A percentile compares a stretch with the other conserved stretches of the same genome.
Evolutionary conservation across 306 rosid species (phyloP).

Genomic region (Sindora glabra): DNA sequence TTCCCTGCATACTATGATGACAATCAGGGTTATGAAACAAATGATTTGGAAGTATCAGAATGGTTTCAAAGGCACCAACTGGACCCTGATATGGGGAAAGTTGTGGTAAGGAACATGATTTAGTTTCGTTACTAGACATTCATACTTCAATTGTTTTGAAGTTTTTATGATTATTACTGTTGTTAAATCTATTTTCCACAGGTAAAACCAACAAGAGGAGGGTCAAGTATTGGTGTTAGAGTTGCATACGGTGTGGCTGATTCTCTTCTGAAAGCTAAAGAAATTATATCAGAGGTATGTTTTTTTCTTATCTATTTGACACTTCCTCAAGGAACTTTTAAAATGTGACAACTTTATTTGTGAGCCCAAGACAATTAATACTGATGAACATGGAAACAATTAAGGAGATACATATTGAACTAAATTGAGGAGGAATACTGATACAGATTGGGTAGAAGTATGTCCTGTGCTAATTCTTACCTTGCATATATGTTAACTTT

Average conservation of each 20-base stretch:
- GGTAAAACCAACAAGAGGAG: conserved; percentile 93
- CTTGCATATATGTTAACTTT: conserved; percentile 4
- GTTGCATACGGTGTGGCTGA: conserved; percentile 88
- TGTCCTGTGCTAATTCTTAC: background rate
- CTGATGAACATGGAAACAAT: background rate
- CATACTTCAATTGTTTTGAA: background rate
- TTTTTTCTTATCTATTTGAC: conserved; percentile 5
- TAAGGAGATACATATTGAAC: background rate
- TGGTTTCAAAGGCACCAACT: conserved; percentile 70
- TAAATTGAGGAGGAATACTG: background rate
- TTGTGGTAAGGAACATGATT: conserved; percentile 66
- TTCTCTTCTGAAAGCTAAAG: conserved; percentile 59
- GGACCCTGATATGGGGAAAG: conserved; percentile 67
- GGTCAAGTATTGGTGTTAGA: conserved; percentile 88
- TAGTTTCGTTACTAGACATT: conserved; percentile 11
- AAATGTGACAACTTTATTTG: background rate
- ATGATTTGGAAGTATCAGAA: conserved; percentile 50
- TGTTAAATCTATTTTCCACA: conserved; percentile 19
- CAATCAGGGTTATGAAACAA: conserved; percentile 49
- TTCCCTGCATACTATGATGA: conserved; percentile 6
- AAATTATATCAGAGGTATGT: conserved; percentile 68
- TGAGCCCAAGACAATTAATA: background rate
- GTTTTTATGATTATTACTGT: conserved; percentile 6
- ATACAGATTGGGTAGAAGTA: conserved; percentile 10
- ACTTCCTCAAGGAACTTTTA: background rate